Base-by-base conservation (phyloP, 2,329 filamentous ascomycete genomes). In the Hymenoscyphus fraxineus region DNA sequence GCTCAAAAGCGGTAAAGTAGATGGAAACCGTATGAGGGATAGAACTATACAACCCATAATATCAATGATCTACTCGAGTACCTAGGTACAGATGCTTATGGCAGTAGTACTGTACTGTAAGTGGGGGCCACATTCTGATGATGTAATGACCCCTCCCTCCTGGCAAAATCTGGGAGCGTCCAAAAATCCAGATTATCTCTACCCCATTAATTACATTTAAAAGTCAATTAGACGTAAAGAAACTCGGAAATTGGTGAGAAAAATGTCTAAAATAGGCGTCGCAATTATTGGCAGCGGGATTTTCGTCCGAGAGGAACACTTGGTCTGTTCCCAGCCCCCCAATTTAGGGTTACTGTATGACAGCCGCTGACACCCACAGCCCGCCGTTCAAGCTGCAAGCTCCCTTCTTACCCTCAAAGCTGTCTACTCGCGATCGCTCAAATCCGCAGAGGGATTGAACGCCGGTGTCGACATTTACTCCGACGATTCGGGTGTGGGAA, bases 261-360 rank as follows among this genome's bases (percentile, higher is more conserved):
- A 67, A 54, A 76, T 75, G 74, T 67, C 78, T 27, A 54, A 54
- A 32, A 76, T 83, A 60, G 82, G 83, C 65, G 78, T 88, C 54
- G 87, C 87, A 56, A 80, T 89, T 63, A 81, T 89, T 61, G 87
- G 86, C 44, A 83, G 83, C 66, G 86, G 86, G 71, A 85, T 88
- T 70, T 88, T 88, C 70, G 83, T 83, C 69, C 82, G 81, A 70
- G 81, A 83, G 72, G 78, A 85, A 67, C 85, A 87, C 69, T 77
- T 87, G 67, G 82, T 84, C 19, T 13, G 47, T 27, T 71, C 57
- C 77, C 71, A 59, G 58, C 31, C 32, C 58, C 39, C 27, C 16
- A 13, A 44, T 16, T n/a, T 38, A 27, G 59, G 64, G 70, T 58
- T n/a, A 38, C 15, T 0, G 15, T 39, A 9, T 16, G 4, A 19